Evolutionary conservation across 495 filamentous ascomycete species (phyloP), one percentile per base, ranked within the genome.

Genomic region (Penicillium silybi): DNA sequence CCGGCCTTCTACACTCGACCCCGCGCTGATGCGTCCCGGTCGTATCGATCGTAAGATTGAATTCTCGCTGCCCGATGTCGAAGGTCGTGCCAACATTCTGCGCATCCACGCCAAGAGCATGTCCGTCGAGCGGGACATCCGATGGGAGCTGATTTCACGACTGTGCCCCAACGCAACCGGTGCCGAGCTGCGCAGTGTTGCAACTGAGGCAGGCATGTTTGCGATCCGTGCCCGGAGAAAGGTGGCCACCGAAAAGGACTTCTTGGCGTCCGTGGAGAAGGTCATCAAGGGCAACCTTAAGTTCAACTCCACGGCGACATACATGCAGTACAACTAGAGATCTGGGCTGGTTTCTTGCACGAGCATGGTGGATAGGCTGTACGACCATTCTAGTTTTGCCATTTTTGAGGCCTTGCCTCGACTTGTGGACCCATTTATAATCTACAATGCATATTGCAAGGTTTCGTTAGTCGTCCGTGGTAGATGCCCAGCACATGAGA

Each of bases 181-280:
- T 66, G 93, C 93, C 34, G 93, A 98, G 74, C 74, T 98, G 61
- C 74, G 86, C 58, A 93, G 90, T 76, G 93, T 98, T 52, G 96
- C 93, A 57, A 98, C 93, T n/a, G 93, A 98, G 77, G 93, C 93
- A 9, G 93, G 93, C 56, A 97, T 98, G 95, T 98, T 95, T 68
- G 95, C 93, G 40, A 97, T 98, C 62, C 84, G 93, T 45, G 93
- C 95, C 34, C 79, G 93, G 68, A 85, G 93, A 67, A 98, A 98
- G 89, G 91, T 98, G 10, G 92, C 93, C 4, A 92, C 92, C 18
- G 93, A 98, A 84, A 98, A 98, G 83, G 93, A 98, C 77, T 98
- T 98, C 75, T 79, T 98, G 68, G 87, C 87, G 17, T 91, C 92
- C 15, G 93, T 98, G 52, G 93, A 98, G 76, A 98, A 98, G 84